Evolutionary conservation across 768 basidiomycete genomes (phyloP).

Genomic region (Termitomyces titanicus): DNA sequence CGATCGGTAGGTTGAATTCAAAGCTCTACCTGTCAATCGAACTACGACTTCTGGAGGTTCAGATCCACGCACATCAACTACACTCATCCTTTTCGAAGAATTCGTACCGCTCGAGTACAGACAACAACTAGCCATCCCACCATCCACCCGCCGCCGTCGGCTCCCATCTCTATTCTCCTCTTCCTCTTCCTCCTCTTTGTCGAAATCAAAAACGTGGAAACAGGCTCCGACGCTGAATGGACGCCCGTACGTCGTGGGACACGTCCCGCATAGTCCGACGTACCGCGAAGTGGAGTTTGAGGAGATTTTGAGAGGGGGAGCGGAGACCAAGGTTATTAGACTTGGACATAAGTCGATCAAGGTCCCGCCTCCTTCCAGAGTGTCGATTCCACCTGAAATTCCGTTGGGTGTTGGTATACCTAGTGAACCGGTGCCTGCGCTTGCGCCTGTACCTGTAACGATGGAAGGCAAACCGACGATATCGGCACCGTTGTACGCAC

Average conservation of each 20-base stretch:
- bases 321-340: conserved; percentile 41
- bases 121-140: conserved; percentile 62
- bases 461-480: conserved; percentile 17
- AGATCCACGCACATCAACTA: conserved; percentile 72
- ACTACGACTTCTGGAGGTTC: conserved; percentile 29
- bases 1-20: conserved; percentile 74
- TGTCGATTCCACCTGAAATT: neutral
- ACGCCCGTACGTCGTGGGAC: conserved; percentile 66
- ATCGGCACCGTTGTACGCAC: neutral
- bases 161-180: conserved; percentile 68
- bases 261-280: conserved; percentile 47
- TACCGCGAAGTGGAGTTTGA: conserved; percentile 79
- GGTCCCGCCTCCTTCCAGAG: conserved; percentile 6
- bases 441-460: rapidly evolving
- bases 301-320: conserved; percentile 58
- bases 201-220: conserved; percentile 66
- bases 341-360: conserved; percentile 26
- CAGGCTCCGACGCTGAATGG: conserved; percentile 80
- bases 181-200: too few species aligned
- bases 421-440: neutral
- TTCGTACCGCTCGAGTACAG: conserved; percentile 88
- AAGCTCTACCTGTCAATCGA: conserved; percentile 54
- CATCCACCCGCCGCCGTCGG: conserved; percentile 51
- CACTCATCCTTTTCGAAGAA: conserved; percentile 88
- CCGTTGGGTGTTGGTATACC: neutral